Percentiles rank a stretch among this genome's conserved stretches.
Conservation (phyloP, 139 green algal genomes). For the Chlorella sp. region DNA sequence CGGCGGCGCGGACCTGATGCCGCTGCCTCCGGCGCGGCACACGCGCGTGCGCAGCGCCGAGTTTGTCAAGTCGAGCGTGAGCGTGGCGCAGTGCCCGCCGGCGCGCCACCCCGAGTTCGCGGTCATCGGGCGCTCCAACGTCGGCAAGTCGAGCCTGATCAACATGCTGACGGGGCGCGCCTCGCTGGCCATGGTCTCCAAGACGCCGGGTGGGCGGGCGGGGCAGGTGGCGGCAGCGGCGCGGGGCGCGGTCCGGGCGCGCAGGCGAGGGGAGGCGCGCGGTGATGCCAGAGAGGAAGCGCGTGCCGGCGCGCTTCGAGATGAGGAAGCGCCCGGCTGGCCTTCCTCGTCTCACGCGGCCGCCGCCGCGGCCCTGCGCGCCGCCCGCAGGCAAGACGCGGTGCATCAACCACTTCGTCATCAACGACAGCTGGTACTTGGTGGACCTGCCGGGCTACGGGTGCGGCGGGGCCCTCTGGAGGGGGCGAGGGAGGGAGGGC, state of each 20-base stretch:
- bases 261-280: not conserved
- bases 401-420: constrained; percentile 97
- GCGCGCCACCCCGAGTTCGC: constrained; percentile 86
- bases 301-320: not conserved
- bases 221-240: not conserved
- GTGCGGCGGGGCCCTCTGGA: constrained; percentile 49
- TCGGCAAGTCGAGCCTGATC: constrained; percentile 97
- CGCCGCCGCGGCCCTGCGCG: not conserved
- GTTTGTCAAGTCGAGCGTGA: constrained; percentile 77
- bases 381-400: constrained; percentile 86
- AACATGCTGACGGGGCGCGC: constrained; percentile 88
- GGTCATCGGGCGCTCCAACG: constrained; percentile 95
- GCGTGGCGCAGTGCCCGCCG: constrained; percentile 69
- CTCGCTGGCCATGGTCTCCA: constrained; percentile 88
- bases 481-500: no score
- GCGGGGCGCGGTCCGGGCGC: not conserved
- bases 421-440: constrained; percentile 94
- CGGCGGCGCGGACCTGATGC: not conserved
- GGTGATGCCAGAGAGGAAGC: not conserved
- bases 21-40: constrained; percentile 24
- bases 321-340: not conserved
- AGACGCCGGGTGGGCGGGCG: constrained; percentile 79
- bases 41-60: constrained; percentile 43
- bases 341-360: not conserved
- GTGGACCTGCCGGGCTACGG: constrained; percentile 96